Conservation (phyloP, 352 stramenopile species). For the Phytopythium boreale region DNA sequence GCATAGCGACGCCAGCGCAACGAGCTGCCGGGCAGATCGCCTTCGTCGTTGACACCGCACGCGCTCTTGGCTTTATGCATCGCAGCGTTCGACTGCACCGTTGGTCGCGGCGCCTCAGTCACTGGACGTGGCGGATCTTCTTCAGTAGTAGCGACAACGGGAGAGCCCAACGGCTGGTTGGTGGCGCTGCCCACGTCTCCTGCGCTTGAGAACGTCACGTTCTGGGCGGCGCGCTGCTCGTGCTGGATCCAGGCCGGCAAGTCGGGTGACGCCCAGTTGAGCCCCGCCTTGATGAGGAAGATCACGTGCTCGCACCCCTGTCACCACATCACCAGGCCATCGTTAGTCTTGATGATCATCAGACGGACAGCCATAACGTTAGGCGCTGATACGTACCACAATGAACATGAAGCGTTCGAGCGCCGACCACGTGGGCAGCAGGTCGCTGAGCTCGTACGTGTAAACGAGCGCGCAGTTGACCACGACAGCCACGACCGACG, state of each 20-base stretch:
- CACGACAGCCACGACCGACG: constrained; percentile 90
- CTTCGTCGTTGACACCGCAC: neutral
- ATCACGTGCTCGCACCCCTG: constrained; percentile 52
- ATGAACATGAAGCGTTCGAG: constrained; percentile 64
- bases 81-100: neutral
- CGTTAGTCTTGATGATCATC: neutral
- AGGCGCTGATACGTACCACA: constrained; percentile 25
- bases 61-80: neutral
- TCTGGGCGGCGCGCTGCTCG: constrained; percentile 25
- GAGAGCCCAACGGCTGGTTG: neutral
- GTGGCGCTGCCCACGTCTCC: neutral
- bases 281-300: constrained; percentile 50
- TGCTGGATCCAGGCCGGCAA: constrained; percentile 42
- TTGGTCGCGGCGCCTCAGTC: neutral
- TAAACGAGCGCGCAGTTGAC: constrained; percentile 94
- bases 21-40: neutral
- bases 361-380: neutral
- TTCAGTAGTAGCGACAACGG: neutral
- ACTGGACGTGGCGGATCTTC: neutral
- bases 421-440: constrained; percentile 52
- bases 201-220: constrained; percentile 2
- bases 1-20: constrained; percentile 4
- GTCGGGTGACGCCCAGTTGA: constrained; percentile 52
- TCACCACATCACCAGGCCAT: neutral
- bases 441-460: constrained; percentile 53